These are phyloP conservation scores for Pestalotiopsis sp. DNA, from an alignment of 2,329 filamentous ascomycete genomes.

Conservation along the genomic window DNA sequence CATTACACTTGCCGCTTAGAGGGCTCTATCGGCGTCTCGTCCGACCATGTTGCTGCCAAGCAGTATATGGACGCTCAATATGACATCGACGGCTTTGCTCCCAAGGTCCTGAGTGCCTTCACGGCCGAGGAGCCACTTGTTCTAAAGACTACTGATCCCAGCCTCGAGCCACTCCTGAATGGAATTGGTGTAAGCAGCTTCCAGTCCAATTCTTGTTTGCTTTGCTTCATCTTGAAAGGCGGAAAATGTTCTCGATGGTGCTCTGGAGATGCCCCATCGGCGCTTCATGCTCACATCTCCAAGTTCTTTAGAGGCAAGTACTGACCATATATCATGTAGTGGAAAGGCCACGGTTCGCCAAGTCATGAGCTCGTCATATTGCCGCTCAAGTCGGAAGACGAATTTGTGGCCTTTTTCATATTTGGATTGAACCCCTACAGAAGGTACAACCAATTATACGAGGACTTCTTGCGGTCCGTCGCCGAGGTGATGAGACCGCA, in stretches of 20 bases:
- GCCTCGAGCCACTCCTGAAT: conserved; percentile 18
- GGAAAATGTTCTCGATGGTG: too few relatives aligned
- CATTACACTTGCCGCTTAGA: conserved; percentile 24
- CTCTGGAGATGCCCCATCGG: too few relatives aligned
- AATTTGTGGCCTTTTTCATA: conserved; percentile 25
- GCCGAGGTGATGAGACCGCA: conserved; percentile 25
- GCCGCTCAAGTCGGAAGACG: conserved; percentile 22
- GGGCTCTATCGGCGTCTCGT: conserved; percentile 22
- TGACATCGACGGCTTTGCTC: conserved; percentile 25
- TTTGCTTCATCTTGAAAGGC: not conserved
- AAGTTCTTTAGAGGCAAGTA: not conserved
- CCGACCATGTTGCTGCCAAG: conserved; percentile 18
- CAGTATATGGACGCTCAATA: conserved; percentile 22
- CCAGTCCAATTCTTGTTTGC: not conserved
- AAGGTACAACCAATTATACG: conserved; percentile 22
- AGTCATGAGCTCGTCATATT: conserved; percentile 25
- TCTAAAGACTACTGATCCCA: conserved; percentile 20
- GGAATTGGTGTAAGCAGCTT: conserved; percentile 13
- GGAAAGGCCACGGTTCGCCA: conserved; percentile 20
- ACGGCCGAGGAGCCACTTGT: conserved; percentile 19
- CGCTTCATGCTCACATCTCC: not conserved
- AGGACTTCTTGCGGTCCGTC: conserved; percentile 25
- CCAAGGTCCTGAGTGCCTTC: conserved; percentile 24
- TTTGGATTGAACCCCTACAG: conserved; percentile 28
- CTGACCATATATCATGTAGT: conserved; percentile 5